These are phyloP conservation scores for Xylaria sp. DNA, from an alignment of 495 filamentous ascomycete genomes.

Conservation along the genomic window DNA sequence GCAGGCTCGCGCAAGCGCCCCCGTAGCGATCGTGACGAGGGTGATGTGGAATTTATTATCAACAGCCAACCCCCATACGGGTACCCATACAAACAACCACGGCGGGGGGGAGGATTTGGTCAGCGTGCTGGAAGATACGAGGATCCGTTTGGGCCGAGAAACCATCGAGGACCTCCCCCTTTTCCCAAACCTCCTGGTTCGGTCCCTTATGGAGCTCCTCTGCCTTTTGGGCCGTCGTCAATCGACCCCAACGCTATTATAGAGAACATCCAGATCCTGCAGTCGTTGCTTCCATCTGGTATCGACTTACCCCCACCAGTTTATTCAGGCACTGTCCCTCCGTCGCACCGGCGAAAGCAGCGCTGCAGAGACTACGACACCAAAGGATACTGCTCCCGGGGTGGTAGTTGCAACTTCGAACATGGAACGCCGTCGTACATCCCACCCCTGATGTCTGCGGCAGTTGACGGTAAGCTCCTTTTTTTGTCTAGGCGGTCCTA, in stretches of 20 bases:
- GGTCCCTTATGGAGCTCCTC: conserved; percentile 33
- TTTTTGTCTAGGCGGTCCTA: not conserved
- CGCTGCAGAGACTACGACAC: conserved; percentile 88
- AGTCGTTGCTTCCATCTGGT: conserved; percentile 68
- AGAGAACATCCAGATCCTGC: conserved; percentile 73
- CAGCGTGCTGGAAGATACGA: conserved; percentile 56
- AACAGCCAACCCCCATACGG: conserved; percentile 41
- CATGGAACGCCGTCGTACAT: conserved; percentile 69
- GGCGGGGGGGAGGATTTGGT: conserved; percentile 65
- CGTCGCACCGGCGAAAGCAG: conserved; percentile 49
- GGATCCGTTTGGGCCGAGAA: conserved; percentile 38
- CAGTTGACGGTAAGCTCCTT: conserved; percentile 50
- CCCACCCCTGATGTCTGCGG: conserved; percentile 45
- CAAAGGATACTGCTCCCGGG: conserved; percentile 84
- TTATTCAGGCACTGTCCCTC: conserved; percentile 31
- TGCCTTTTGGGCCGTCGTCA: conserved; percentile 33
- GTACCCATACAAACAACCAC: conserved; percentile 74
- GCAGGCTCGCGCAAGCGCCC: conserved; percentile 62
- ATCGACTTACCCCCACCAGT: conserved; percentile 42
- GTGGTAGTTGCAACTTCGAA: conserved; percentile 79
- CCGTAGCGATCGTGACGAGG: conserved; percentile 64
- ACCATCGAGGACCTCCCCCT: conserved; percentile 24
- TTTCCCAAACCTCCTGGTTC: conserved; percentile 28
- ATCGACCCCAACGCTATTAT: conserved; percentile 71
- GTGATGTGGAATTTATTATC: conserved; percentile 56